Base-by-base conservation (phyloP, 2,329 filamentous ascomycete species). In the Didymella glomerata region DNA sequence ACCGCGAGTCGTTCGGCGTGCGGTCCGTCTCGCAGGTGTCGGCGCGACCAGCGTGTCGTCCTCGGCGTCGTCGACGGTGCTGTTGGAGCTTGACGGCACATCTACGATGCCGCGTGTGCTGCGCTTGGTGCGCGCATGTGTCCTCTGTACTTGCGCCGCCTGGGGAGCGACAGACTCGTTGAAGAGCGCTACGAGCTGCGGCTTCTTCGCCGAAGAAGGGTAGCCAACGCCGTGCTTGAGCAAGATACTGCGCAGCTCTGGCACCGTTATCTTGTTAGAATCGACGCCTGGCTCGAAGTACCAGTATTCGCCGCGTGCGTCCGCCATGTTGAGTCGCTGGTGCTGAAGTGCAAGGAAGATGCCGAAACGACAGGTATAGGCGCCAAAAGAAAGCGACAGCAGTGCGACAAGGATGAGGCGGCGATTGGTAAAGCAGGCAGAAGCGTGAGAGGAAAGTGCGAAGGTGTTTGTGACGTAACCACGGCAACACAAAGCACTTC, bases 211-310 rank as follows among this genome's bases (percentile, higher is more conserved):
- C 4, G 89, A 93, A 0, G 92, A 89, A 5, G 93, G 90, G 75
- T 97, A 98, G 36, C 87, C 81, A 71, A 98, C 83, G 74, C 93
- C 90, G 80, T 99, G 92, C 65, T 88, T 90, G 71, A 98, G 91
- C 57, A 99, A 87, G 66, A 98, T 96, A 48, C 91, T 94, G 70
- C 95, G 91, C 68, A 99, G 83, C 45, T 90, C 90, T 27, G 95
- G 93, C 48, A 98, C 88, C 1, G 93, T 98, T 64, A 98, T 86
- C 64, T 85, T 87, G 73, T 85, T 84, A 20, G 95, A 88, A 76
- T 99, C 92, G 76, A 97, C 98, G 69, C 86, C 91, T 54, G 91
- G 85, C 73, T 93, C 88, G 30, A 98, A 88, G 76, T 98, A 99
- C 71, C 72, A 75, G 66, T 76, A 73, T 52, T 76, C 74, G 51